These are phyloP conservation scores for Plasmodium vinckei DNA, from an alignment of 169 alveolate genomes.

Conservation along the genomic window DNA sequence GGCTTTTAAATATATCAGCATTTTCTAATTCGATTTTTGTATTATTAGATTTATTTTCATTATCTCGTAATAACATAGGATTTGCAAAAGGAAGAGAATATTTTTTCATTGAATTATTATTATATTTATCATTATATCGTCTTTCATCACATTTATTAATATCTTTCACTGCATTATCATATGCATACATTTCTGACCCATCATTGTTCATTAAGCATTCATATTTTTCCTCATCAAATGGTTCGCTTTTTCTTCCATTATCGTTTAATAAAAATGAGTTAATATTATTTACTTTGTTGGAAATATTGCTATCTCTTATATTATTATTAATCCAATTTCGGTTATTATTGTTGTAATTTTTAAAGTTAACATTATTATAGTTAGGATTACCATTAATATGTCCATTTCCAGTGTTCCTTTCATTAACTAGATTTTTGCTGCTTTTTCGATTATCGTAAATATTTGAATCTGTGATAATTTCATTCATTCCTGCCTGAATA, in stretches of 20 bases:
- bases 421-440: no score
- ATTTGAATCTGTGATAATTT: background rate
- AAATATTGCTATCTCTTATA: no score
- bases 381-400: no score
- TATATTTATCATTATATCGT: background rate
- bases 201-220: background rate
- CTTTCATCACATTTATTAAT: background rate
- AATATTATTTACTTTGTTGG: no score
- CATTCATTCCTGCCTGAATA: background rate
- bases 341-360: no score
- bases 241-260: background rate
- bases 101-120: background rate
- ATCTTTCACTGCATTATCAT: background rate
- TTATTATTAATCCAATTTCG: background rate
- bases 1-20: no score
- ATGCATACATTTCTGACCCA: background rate
- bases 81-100: no score
- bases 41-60: no score
- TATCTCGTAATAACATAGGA: no score
- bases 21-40: no score
- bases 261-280: background rate
- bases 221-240: background rate
- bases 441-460: background rate
- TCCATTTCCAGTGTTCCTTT: no score
- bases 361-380: no score